phyloP scores from a whole-genome alignment of 768 basidiomycete genomes.

The Tylopilus sp. region DNA sequence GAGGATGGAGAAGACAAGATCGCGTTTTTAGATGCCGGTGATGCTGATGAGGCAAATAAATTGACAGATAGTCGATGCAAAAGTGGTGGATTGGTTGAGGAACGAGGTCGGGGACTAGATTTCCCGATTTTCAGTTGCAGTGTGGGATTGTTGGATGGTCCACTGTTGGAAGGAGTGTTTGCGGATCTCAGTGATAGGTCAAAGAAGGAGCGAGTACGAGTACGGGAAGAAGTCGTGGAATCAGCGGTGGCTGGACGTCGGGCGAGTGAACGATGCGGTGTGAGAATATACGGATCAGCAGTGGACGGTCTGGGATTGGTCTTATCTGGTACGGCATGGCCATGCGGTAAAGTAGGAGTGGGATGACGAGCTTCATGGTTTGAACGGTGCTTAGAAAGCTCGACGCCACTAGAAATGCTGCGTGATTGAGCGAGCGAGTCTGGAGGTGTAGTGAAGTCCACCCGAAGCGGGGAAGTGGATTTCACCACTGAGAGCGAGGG shows the following conservation, averaged over 20 bases:
- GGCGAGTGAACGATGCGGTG: conserved; percentile 13
- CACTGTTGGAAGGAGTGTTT: conserved; percentile 10
- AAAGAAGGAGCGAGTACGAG: conserved; percentile 33
- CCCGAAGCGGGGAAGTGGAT: conserved; percentile 42
- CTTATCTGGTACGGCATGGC: conserved; percentile 2
- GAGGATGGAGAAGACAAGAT: conserved; percentile 23
- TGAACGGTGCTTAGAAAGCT: conserved; percentile 46
- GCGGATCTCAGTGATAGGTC: conserved; percentile 20
- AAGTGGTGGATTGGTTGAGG: conserved; percentile 65
- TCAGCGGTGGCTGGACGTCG: conserved; percentile 45
- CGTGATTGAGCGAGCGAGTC: conserved; percentile 18
- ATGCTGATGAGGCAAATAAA: conserved; percentile 49
- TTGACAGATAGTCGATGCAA: conserved; percentile 68
- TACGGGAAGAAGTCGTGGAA: conserved; percentile 31
- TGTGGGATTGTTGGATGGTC: not conserved
- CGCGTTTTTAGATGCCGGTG: conserved; percentile 28
- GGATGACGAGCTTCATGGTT: conserved; percentile 24
- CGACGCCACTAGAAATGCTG: conserved; percentile 20
- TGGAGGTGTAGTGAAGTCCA: conserved; percentile 28
- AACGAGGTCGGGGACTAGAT: conserved; percentile 41
- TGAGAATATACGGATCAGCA: conserved; percentile 11
- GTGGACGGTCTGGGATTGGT: conserved; percentile 16
- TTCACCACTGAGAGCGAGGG: conserved; percentile 38
- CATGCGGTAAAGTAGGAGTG: conserved; percentile 12
- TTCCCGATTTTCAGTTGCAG: conserved; percentile 23